Percentiles rank a stretch among this genome's conserved stretches.
Conservation (phyloP, 2,329 filamentous ascomycete species). For the Sordariomycetes sp. region DNA sequence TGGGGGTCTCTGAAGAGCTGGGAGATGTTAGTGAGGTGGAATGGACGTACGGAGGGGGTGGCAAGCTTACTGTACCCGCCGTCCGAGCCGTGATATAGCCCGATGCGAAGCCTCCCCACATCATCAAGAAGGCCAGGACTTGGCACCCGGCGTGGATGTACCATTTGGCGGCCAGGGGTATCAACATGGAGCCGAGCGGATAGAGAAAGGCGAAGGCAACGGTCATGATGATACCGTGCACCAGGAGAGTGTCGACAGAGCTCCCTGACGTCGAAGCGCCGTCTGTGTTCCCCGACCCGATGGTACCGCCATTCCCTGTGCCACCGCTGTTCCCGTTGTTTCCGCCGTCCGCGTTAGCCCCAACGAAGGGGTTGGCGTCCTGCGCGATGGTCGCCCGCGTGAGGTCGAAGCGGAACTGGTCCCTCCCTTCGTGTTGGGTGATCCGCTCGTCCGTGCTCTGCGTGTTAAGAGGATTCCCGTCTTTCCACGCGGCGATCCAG, state of each 20-base stretch:
- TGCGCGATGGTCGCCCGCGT: slow-evolving; percentile 29
- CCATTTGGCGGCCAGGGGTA: slow-evolving; percentile 49
- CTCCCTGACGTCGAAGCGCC: slow-evolving; percentile 8
- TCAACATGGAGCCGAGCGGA: slow-evolving; percentile 48
- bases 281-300: slow-evolving; percentile 1
- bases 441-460: slow-evolving; percentile 28
- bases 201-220: slow-evolving; percentile 48
- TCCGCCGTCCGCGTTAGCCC: slow-evolving; percentile 6
- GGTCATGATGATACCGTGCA: slow-evolving; percentile 52
- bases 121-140: slow-evolving; percentile 37
- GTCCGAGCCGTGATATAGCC: slow-evolving; percentile 37
- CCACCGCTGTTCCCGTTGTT: slow-evolving; percentile 7
- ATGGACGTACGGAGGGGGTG: background rate
- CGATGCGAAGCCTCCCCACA: slow-evolving; percentile 50
- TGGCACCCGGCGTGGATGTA: slow-evolving; percentile 48
- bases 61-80: slow-evolving; percentile 28
- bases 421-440: slow-evolving; percentile 31
- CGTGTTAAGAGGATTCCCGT: slow-evolving; percentile 32
- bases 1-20: slow-evolving; percentile 44
- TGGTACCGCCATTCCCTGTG: background rate
- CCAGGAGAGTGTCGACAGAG: slow-evolving; percentile 18
- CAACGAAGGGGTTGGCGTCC: slow-evolving; percentile 42
- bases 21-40: slow-evolving; percentile 8
- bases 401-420: slow-evolving; percentile 36
- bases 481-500: slow-evolving; percentile 48